Conservation (phyloP, 352 stramenopile species). For the Phytophthora boehmeriae region DNA sequence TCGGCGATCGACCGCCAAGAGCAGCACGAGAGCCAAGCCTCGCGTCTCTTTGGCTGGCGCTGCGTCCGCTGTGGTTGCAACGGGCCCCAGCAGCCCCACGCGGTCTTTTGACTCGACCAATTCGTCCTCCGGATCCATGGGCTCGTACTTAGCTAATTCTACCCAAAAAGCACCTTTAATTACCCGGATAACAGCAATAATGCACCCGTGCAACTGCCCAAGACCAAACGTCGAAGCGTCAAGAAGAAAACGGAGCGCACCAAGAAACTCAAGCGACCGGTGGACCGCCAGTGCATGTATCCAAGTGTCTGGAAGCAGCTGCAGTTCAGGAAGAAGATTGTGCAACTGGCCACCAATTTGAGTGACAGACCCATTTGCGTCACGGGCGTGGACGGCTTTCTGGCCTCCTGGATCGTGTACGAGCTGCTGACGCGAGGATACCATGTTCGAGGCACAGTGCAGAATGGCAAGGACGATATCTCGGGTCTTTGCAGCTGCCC, state of each 20-base stretch:
- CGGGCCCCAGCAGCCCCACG: slow-evolving; percentile 25
- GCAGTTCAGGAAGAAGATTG: slow-evolving; percentile 84
- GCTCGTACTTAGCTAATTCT: slow-evolving; percentile 22
- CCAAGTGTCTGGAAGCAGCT: slow-evolving; percentile 80
- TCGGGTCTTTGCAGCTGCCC: slow-evolving; percentile 75
- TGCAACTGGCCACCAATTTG: slow-evolving; percentile 71
- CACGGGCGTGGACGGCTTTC: slow-evolving; percentile 85
- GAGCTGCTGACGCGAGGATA: slow-evolving; percentile 82
- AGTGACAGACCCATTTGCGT: slow-evolving; percentile 87
- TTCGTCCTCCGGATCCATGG: slow-evolving; percentile 37
- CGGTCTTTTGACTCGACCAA: slow-evolving; percentile 45
- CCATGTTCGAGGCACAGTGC: slow-evolving; percentile 83
- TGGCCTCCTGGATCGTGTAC: slow-evolving; percentile 86
- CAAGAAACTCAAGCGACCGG: slow-evolving; percentile 36
- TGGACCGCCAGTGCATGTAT: slow-evolving; percentile 75
- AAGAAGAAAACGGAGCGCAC: slow-evolving; percentile 37
- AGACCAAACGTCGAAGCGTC: slow-evolving; percentile 29
- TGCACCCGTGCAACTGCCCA: slow-evolving; percentile 15
- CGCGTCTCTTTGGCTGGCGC: slow-evolving; percentile 27
- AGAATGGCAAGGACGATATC: slow-evolving; percentile 88
- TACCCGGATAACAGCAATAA: slow-evolving; percentile 4
- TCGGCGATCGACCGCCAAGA: slow-evolving; percentile 20
- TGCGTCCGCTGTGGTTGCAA: slow-evolving; percentile 21
- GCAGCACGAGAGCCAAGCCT: slow-evolving; percentile 5
- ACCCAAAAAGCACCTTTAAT: slow-evolving; percentile 22